Evolutionary conservation across 2,329 filamentous ascomycete genomes (phyloP).

Genomic region (Penicillium occitanis): DNA sequence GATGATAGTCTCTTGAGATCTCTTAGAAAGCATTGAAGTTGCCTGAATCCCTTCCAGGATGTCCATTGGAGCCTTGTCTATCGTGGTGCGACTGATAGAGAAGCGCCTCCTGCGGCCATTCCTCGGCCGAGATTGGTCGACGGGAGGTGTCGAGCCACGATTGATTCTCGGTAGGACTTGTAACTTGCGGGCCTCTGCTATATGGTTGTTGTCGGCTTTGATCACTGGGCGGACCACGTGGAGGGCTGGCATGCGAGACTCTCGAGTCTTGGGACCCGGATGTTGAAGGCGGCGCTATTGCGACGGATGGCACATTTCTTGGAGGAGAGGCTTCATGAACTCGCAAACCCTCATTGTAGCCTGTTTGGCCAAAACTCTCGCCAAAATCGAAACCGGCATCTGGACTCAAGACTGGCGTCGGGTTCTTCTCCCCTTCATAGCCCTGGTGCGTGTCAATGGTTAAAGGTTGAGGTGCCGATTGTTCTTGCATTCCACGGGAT

Average conservation of each 20-base stretch:
- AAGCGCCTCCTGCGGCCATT: constrained; percentile 45
- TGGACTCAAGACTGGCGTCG: constrained; percentile 19
- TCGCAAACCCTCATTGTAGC: constrained; percentile 4
- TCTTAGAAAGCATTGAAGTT: constrained; percentile 6
- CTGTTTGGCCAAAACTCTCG: constrained; percentile 19
- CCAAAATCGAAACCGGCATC: constrained; percentile 22
- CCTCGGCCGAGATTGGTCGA: constrained; percentile 24
- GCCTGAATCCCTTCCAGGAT: background rate
- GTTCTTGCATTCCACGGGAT: constrained; percentile 1
- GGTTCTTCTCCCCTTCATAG: constrained; percentile 16
- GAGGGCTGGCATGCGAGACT: constrained; percentile 11
- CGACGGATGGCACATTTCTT: constrained; percentile 20
- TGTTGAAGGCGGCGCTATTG: constrained; percentile 22
- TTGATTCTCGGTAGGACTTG: constrained; percentile 21
- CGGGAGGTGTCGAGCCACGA: constrained; percentile 19
- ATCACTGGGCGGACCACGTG: background rate
- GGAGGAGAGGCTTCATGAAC: constrained; percentile 1
- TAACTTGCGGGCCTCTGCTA: constrained; percentile 23
- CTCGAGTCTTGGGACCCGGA: constrained; percentile 27
- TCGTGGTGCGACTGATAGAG: constrained; percentile 35
- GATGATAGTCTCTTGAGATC: background rate
- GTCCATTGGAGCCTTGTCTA: background rate
- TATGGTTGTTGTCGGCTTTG: constrained; percentile 33
- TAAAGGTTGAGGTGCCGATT: constrained; percentile 7
- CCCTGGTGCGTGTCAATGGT: constrained; percentile 16